Evolutionary conservation across 257 asterid genomes (phyloP).

Genomic region (Capsicum baccatum): DNA sequence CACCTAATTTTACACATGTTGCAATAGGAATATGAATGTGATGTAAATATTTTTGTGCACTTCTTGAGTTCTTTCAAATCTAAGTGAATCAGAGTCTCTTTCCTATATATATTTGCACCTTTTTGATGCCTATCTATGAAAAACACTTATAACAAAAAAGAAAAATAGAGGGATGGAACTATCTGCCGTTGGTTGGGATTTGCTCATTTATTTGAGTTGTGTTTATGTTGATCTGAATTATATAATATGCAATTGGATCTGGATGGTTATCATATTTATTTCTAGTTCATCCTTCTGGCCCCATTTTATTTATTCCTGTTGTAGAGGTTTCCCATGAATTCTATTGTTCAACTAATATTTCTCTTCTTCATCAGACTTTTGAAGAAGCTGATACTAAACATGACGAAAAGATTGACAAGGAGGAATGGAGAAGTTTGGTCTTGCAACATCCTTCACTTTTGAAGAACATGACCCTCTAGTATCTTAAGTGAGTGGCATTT

Average conservation of each 20-base stretch:
- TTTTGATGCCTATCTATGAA: conserved; percentile 6
- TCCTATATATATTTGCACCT: background rate
- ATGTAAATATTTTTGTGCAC: conserved; percentile 10
- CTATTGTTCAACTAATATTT: background rate
- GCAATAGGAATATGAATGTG: background rate
- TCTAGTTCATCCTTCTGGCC: background rate
- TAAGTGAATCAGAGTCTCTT: background rate
- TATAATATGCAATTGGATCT: conserved; percentile 6
- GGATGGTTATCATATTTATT: background rate
- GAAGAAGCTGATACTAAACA: conserved; percentile 94
- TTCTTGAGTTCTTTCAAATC: conserved; percentile 14
- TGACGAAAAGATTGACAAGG: conserved; percentile 85
- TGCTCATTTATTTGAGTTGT: background rate
- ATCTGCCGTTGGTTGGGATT: conserved; percentile 11
- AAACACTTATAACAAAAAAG: background rate
- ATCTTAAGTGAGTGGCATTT: conserved; percentile 67
- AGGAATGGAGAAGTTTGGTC: conserved; percentile 85
- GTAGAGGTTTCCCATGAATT: background rate
- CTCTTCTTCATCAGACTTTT: conserved; percentile 62
- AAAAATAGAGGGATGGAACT: background rate
- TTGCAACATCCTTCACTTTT: conserved; percentile 81
- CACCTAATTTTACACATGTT: conserved; percentile 5
- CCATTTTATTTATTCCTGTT: background rate
- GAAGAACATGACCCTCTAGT: conserved; percentile 93
- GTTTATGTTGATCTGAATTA: background rate